Evolutionary conservation across 1,284 basidiomycete genomes (phyloP).

Genomic region (Leccinum solheimii): DNA sequence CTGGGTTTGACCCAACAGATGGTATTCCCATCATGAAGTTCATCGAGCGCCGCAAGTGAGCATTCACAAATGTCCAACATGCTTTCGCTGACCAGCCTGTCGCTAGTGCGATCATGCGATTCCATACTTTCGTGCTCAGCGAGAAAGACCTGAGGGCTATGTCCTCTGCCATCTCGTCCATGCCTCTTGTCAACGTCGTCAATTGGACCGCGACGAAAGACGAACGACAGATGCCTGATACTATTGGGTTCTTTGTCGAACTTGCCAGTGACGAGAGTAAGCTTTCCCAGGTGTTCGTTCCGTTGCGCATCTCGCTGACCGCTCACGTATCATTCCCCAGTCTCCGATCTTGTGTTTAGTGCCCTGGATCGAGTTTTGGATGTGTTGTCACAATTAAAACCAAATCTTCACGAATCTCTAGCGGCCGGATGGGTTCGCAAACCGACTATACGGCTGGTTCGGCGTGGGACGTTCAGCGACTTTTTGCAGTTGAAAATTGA

Average conservation of each 20-base stretch:
- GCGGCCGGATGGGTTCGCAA: neutral
- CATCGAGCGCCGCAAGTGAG: conserved; percentile 18
- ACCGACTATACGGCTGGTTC: too few relatives aligned
- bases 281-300: too few relatives aligned
- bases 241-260: too few relatives aligned
- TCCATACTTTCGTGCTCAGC: too few relatives aligned
- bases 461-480: neutral
- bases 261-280: too few relatives aligned
- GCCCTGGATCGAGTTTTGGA: too few relatives aligned
- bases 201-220: neutral
- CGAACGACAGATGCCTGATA: too few relatives aligned
- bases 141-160: neutral
- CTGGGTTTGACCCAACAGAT: conserved; percentile 22
- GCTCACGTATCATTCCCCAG: too few relatives aligned
- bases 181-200: neutral
- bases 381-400: too few relatives aligned
- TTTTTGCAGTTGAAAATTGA: neutral
- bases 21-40: conserved; percentile 23
- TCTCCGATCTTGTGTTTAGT: too few relatives aligned
- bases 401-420: too few relatives aligned
- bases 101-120: neutral
- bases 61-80: neutral
- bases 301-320: too few relatives aligned
- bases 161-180: neutral
- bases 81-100: neutral